phyloP scores from a whole-genome alignment of 73 alveolate species.

The Tetrahymena malaccensis region DNA sequence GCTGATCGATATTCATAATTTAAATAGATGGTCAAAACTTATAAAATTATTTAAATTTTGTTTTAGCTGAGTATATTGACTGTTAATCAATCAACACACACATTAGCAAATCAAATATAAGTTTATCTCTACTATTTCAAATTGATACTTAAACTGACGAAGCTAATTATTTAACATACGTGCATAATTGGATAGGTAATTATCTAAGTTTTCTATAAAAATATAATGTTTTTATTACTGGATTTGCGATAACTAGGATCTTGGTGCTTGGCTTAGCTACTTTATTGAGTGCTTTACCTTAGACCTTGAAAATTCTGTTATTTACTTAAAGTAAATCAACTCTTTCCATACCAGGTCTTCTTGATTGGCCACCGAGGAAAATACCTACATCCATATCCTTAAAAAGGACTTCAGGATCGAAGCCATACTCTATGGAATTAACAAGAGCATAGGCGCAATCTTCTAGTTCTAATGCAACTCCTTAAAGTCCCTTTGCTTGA shows the following conservation, averaged over 20 bases:
- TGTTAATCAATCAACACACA: not conserved
- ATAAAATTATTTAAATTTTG: no score
- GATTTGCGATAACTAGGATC: slow-evolving; percentile 85
- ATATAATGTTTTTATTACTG: slow-evolving; percentile 31
- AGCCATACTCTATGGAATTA: slow-evolving; percentile 9
- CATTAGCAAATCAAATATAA: not conserved
- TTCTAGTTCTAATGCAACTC: slow-evolving; percentile 52
- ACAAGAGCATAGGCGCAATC: slow-evolving; percentile 52
- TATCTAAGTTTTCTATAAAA: not conserved
- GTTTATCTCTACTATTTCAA: not conserved
- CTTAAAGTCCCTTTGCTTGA: slow-evolving; percentile 15
- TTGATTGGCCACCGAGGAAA: slow-evolving; percentile 82
- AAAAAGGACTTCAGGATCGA: slow-evolving; percentile 72
- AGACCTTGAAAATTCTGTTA: slow-evolving; percentile 60
- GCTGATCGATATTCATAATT: not conserved
- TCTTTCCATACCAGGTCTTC: slow-evolving; percentile 87
- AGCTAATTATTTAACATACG: not conserved
- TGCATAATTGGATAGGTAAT: not conserved
- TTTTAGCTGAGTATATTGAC: no score
- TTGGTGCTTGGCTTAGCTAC: slow-evolving; percentile 68
- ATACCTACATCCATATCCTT: slow-evolving; percentile 80
- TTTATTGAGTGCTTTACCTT: slow-evolving; percentile 73
- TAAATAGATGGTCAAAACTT: not conserved
- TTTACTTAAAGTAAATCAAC: slow-evolving; percentile 73
- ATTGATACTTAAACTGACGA: not conserved